Evolutionary conservation across 768 basidiomycete genomes (phyloP), one percentile per base, ranked within the genome.

Genomic region (Panus rudis): DNA sequence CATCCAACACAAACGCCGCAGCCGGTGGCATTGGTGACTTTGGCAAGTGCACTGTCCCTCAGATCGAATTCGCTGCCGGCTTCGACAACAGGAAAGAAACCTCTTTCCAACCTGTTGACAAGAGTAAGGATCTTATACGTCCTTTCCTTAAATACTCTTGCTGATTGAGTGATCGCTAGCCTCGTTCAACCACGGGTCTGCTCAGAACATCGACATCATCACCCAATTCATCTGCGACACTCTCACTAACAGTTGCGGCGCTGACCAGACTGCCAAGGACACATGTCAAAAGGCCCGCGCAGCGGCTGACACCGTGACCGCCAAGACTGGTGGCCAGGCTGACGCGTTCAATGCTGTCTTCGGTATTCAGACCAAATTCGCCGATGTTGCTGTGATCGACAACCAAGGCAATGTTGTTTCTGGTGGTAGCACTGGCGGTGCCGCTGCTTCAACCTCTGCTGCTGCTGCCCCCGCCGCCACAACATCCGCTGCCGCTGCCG

Each of bases 31-130:
- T 17, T 17, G 31, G 14, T 34, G 25, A 26, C 41, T 80, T 80
- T 46, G 78, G 78, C 27, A 64, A 57, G 22, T 80, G 78, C 64
- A 62, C 72, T 5, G 63, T 71, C 23, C 76, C 76, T 13, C 59
- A 75, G 56, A 76, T 79, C 38, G 64, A 70, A 45, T 79, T 79
- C 49, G 78, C 62, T 23, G 55, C 48, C 16, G 75, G 74, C n/a
- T 75, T 79, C 43, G 76, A 78, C 49, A 57, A 58, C 37, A 65
- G 76, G 43, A 69, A 58, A 51, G 77, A 78, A 54, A 78, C 76
- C 19, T 65, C 63, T 54, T 79, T 78, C 64, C 54, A 70, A 50
- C 77, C 78, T 31, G 64, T 60, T 25, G 69, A 79, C 52, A 53
- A 64, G 58, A 55, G 71, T 72, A 49, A 41, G 61, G n/a, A n/a